Conservation (phyloP, 805 yeast genomes). For the Priceomyces medius region DNA sequence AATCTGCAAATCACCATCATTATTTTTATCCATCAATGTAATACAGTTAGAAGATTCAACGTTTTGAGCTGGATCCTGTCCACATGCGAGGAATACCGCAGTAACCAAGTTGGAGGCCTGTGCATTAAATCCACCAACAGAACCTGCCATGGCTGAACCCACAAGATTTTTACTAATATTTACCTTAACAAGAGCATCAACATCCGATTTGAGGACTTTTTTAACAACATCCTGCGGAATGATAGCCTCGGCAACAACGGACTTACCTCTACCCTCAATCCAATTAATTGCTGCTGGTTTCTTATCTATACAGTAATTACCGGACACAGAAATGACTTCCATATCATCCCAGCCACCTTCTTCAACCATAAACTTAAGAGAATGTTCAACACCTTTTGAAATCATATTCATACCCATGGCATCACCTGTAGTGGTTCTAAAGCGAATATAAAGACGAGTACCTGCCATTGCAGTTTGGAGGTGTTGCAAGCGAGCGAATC, state of each 20-base stretch:
- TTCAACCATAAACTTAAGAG: conserved; percentile 79
- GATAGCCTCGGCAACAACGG: conserved; percentile 93
- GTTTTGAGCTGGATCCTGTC: conserved; percentile 99
- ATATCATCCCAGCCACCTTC: conserved; percentile 93
- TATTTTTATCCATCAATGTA: conserved; percentile 75
- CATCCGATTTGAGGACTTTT: conserved; percentile 86
- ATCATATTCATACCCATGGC: conserved; percentile 99
- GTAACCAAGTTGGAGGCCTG: conserved; percentile 97
- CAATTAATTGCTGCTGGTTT: conserved; percentile 98
- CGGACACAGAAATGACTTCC: conserved; percentile 89
- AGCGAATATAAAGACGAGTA: conserved; percentile 79
- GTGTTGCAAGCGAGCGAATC: conserved; percentile 93
- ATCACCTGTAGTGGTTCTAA: conserved; percentile 98
- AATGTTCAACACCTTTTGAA: conserved; percentile 92
- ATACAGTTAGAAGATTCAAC: conserved; percentile 98
- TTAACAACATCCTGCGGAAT: conserved; percentile 79
- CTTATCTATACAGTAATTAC: conserved; percentile 97
- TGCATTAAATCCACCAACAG: conserved; percentile 97
- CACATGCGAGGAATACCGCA: conserved; percentile 90
- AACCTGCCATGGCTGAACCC: conserved; percentile 98
- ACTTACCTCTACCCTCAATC: conserved; percentile 99
- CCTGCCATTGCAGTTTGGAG: conserved; percentile 95
- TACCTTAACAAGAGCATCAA: conserved; percentile 85
- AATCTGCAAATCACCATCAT: conserved; percentile 74
- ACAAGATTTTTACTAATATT: conserved; percentile 86